phyloP scores from a whole-genome alignment of 805 yeast genomes.

The Myxozyma udenii region DNA sequence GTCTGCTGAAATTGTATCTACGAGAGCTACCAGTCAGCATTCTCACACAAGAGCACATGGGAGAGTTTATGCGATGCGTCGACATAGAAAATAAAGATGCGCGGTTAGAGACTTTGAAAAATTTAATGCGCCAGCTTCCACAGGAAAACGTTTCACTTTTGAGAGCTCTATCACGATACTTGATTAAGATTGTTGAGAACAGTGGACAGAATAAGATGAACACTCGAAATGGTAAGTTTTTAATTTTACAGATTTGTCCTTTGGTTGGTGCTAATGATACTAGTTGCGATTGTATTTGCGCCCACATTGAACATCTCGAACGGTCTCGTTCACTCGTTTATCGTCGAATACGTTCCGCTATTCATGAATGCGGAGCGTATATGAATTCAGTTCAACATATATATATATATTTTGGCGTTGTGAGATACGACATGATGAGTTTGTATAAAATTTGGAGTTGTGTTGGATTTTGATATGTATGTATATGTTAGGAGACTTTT shows the following conservation, averaged over 20 bases:
- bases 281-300: slow-evolving; percentile 69
- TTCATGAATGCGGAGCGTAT: slow-evolving; percentile 48
- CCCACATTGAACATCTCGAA: slow-evolving; percentile 72
- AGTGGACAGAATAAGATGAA: slow-evolving; percentile 77
- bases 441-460: too few relatives aligned
- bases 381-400: neutral
- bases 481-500: too few relatives aligned
- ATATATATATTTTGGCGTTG: neutral
- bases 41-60: slow-evolving; percentile 53
- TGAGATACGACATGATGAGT: too few relatives aligned
- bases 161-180: slow-evolving; percentile 61
- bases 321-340: slow-evolving; percentile 55
- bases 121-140: slow-evolving; percentile 46
- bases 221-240: slow-evolving; percentile 50
- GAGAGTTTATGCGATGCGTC: slow-evolving; percentile 42
- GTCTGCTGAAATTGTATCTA: slow-evolving; percentile 75
- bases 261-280: neutral
- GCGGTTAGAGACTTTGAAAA: slow-evolving; percentile 35
- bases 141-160: slow-evolving; percentile 57
- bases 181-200: slow-evolving; percentile 61
- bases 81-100: slow-evolving; percentile 34
- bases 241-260: neutral
- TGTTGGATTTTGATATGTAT: too few relatives aligned
- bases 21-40: slow-evolving; percentile 71
- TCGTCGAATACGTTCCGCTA: slow-evolving; percentile 60